phyloP scores from a whole-genome alignment of 2,329 filamentous ascomycete genomes.

The Emergomyces pasteurianus region DNA sequence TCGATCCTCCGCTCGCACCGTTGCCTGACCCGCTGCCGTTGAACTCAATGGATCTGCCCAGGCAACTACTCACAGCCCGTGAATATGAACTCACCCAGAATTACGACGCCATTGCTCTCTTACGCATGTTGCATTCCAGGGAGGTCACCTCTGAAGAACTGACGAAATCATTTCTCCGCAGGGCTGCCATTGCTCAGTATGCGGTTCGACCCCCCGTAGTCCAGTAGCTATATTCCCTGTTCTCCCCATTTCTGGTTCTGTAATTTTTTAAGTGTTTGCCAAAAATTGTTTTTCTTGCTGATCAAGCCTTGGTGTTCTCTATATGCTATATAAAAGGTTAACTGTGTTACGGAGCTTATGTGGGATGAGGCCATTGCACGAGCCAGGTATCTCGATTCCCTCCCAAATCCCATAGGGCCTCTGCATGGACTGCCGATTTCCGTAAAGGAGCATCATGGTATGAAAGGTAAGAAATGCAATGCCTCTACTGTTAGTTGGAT shows the following conservation, averaged over 20 bases:
- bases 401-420: slow-evolving; percentile 39
- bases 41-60: slow-evolving; percentile 26
- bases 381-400: slow-evolving; percentile 37
- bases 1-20: slow-evolving; percentile 12
- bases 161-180: slow-evolving; percentile 42
- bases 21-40: slow-evolving; percentile 11
- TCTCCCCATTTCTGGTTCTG: too few relatives aligned
- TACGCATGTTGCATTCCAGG: slow-evolving; percentile 32
- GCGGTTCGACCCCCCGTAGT: slow-evolving; percentile 30
- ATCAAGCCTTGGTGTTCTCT: neutral
- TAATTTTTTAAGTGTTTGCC: neutral
- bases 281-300: neutral
- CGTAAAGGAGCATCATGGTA: slow-evolving; percentile 36
- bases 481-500: slow-evolving; percentile 29
- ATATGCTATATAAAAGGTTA: too few relatives aligned
- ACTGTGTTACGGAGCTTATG: slow-evolving; percentile 44
- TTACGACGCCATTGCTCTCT: slow-evolving; percentile 31
- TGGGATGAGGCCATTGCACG: slow-evolving; percentile 38
- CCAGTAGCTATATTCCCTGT: too few relatives aligned
- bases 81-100: slow-evolving; percentile 42
- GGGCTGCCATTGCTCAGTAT: slow-evolving; percentile 43
- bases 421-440: slow-evolving; percentile 51
- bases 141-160: slow-evolving; percentile 35
- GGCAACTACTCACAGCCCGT: slow-evolving; percentile 32
- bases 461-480: slow-evolving; percentile 44